Evolutionary conservation across 129 eudicot genomes (phyloP), one percentile per base, ranked within the genome.

Genomic region (Cynara cardunculus): DNA sequence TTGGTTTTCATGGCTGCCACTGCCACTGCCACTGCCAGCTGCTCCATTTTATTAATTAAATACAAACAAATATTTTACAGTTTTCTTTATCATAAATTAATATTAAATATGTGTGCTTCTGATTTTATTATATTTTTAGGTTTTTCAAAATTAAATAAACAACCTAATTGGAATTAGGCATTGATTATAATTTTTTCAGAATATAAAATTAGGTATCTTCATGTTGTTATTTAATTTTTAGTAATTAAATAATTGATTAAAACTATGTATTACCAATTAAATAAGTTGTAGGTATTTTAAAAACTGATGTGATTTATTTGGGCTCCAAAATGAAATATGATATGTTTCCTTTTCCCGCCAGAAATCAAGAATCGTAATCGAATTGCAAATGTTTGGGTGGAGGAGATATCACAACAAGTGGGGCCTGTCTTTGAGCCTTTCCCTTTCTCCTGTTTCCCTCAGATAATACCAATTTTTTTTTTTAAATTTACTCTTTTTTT

Each of bases 291-390:
- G 0, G 10, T 34, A 34, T 34, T 34, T 34, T 34, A 5, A 39
- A 10, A 39, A n/a, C n/a, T 39, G 0, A 13, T 26, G 35, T 25
- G 5, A 9, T 71, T 3, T n/a, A 19, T 75, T 81, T 76, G 59
- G 81, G 71, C 74, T 32, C 85, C 80, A 46, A 81, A 75, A 76
- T 49, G 72, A 75, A 75, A 8, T 18, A 21, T 21, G 44, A 13
- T 24, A 31, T 73, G 69, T 62, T n/a, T n/a, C n/a, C n/a, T n/a
- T 75, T 90, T 90, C 90, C 94, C 94, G 90, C 91, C 89, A 76
- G 46, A 56, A 34, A 39, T 73, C 78, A 56, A 85, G 74, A 30
- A 68, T 83, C 86, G 44, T 78, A 76, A 28, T 56, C 90, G 24
- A 18, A 6, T 18, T 56, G 4, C 10, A 18, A 18, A 56, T n/a